Evolutionary conservation across 2,329 filamentous ascomycete genomes (phyloP), one percentile per base, ranked within the genome.

Genomic region (Ophiostoma perfectum): DNA sequence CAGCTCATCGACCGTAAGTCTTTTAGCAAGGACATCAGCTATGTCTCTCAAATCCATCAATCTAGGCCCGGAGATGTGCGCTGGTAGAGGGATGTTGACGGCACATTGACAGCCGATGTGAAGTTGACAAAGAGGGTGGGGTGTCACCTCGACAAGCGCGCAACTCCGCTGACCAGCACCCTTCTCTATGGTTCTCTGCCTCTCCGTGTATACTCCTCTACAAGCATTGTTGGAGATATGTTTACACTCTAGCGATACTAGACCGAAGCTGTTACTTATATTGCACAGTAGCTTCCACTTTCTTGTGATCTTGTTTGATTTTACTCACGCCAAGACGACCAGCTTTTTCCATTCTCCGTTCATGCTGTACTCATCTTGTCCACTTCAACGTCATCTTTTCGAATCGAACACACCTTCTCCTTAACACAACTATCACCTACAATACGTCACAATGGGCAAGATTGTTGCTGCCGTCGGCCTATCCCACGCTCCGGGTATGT

Each of bases 381-480:
- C 1, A 27, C 27, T 27, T 27, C 27, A 27, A 27, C 27, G 27
- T 27, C 27, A 27, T 27, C 27, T 27, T 27, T 27, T 27, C 27
- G 2, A 27, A 27, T 27, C 2, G 1, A 27, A 2, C 27, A 27
- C 27, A 27, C 27, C 1, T 27, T 27, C 27, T 27, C 27, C 27
- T 27, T 27, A 27, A 2, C 27, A 27, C 47, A 18, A 9, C 4
- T 9, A 27, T 55, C 4, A 55, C 11, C 8, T 27, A 27, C 14
- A 18, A 36, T 11, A 18, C 39, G 58, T 44, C 58, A 70, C 12
- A 49, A 70, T 70, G 70, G 70, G 70, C 55, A 71, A 70, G 55
- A 16, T 71, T 45, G 70, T 71, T 36, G 70, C 70, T 8, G 70
- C 70, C 42, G 42, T 71, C 41, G 70, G 70, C 67, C 63, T 71